phyloP scores from a whole-genome alignment of 2,329 filamentous ascomycete species.

The Aspergillus sp. region DNA sequence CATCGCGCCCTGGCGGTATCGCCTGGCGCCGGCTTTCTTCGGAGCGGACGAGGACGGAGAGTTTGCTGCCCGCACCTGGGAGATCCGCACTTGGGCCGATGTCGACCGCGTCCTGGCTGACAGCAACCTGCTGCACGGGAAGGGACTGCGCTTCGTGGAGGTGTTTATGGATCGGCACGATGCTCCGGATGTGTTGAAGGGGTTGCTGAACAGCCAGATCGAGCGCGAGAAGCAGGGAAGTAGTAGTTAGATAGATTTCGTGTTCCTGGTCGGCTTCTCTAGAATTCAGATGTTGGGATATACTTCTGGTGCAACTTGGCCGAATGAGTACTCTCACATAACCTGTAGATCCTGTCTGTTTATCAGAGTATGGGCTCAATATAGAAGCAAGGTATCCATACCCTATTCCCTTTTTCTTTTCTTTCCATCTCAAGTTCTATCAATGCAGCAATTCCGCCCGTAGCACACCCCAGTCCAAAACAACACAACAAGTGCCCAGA shows the following conservation, averaged over 20 bases:
- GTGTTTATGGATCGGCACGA: slow-evolving; percentile 33
- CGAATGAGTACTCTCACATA: too few relatives aligned
- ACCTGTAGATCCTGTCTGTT: too few relatives aligned
- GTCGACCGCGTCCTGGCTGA: slow-evolving; percentile 32
- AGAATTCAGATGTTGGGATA: slow-evolving; percentile 7
- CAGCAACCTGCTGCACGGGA: slow-evolving; percentile 27
- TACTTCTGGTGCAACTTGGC: too few relatives aligned
- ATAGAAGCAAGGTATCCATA: too few relatives aligned
- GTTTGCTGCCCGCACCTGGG: slow-evolving; percentile 29
- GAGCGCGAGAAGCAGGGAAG: slow-evolving; percentile 14
- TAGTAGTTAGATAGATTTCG: slow-evolving; percentile 1
- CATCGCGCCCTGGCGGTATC: slow-evolving; percentile 43
- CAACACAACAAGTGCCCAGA: too few relatives aligned
- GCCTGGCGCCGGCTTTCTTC: slow-evolving; percentile 41
- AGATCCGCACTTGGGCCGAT: slow-evolving; percentile 39
- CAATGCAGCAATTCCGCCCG: too few relatives aligned
- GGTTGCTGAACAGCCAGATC: slow-evolving; percentile 22
- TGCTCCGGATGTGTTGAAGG: slow-evolving; percentile 23
- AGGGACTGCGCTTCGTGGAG: slow-evolving; percentile 35
- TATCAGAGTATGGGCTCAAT: too few relatives aligned
- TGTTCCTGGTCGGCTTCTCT: not conserved
- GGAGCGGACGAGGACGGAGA: slow-evolving; percentile 32
- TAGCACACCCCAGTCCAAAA: too few relatives aligned
- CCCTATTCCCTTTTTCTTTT: too few relatives aligned
- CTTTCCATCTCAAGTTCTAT: too few relatives aligned